Base-by-base conservation (phyloP, 441 rosid species). In the Adansonia grandidieri region DNA sequence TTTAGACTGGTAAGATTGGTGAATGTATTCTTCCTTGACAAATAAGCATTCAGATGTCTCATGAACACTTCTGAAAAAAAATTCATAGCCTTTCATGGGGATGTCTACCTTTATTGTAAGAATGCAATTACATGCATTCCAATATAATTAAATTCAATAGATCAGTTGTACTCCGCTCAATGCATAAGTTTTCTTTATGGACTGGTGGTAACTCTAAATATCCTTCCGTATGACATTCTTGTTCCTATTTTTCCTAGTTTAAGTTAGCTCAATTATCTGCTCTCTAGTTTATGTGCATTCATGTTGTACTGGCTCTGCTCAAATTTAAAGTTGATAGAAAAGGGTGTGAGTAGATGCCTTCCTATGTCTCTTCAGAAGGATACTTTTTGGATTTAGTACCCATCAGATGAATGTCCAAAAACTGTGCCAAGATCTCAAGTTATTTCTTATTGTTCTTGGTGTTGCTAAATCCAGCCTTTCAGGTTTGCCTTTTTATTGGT, bases 161-260 rank as follows among this genome's bases (percentile, higher is more conserved):
- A 67, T 68, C 37, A 47, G 54, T 45, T 47, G 56, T 47, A 45
- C n/a, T 24, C 40, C 11, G 20, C 37, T 11, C 4, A 20, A 10
- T 68, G 40, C 14, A 19, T 47, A 17, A 68, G 56, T 54, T 68
- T 67, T 17, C 37, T 19, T 68, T 45, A 45, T 19, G 6, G 15
- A 47, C 20, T 19, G 17, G 37, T 68, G 47, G 13, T 10, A 48
- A 14, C 28, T 44, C 28, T 66, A 42, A 66, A 44, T 44, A 42
- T 24, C 74, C 19, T 32, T 71, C 20, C 9, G 20, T 54, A 1
- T 51, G 61, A 51, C 3, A 50, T 9, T 71, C 20, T 28, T 71
- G 22, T 8, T 71, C 45, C 74, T 51, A 15, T 70, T 50, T 63
- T 50, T 50, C 74, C 17, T 24, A 60, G 32, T 60, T 60, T 20